Conservation (phyloP, 2,329 filamentous ascomycete genomes). For the Hymenoscyphus fructigenus region DNA sequence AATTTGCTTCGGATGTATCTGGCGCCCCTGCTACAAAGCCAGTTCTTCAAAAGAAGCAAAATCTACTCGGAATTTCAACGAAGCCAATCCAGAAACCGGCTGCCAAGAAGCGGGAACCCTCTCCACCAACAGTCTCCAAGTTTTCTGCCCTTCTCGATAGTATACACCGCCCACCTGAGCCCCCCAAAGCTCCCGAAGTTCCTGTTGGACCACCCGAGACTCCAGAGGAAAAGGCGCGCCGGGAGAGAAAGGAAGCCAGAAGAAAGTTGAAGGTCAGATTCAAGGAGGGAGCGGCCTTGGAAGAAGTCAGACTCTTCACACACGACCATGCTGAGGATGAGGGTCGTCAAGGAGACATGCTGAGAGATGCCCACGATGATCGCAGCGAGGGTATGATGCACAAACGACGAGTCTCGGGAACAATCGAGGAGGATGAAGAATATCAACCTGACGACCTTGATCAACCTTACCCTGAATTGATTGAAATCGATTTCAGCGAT, state of each 20-base stretch:
- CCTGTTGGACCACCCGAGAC: slow-evolving; percentile 53
- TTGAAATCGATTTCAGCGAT: slow-evolving; percentile 44
- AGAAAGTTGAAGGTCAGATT: slow-evolving; percentile 70
- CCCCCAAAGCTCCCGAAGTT: slow-evolving; percentile 32
- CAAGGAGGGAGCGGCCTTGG: slow-evolving; percentile 65
- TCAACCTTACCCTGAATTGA: slow-evolving; percentile 52
- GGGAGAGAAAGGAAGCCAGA: slow-evolving; percentile 70
- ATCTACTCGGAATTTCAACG: slow-evolving; percentile 33
- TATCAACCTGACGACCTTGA: slow-evolving; percentile 38
- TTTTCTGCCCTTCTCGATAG: slow-evolving; percentile 36
- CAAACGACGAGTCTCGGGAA: slow-evolving; percentile 50
- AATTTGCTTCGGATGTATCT: slow-evolving; percentile 33
- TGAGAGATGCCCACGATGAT: slow-evolving; percentile 70
- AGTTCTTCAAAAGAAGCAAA: slow-evolving; percentile 29
- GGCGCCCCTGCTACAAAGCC: slow-evolving; percentile 29
- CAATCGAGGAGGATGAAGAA: slow-evolving; percentile 54
- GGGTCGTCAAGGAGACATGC: slow-evolving; percentile 65
- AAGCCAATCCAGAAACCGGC: slow-evolving; percentile 31
- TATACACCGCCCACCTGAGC: slow-evolving; percentile 36
- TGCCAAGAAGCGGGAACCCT: slow-evolving; percentile 37
- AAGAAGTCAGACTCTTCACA: slow-evolving; percentile 66
- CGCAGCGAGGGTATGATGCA: slow-evolving; percentile 70
- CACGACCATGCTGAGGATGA: slow-evolving; percentile 69
- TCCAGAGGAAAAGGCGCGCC: slow-evolving; percentile 63
- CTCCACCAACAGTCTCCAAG: slow-evolving; percentile 34